A percentile compares a stretch with the other conserved stretches of the same genome.
Evolutionary conservation across 805 yeast species (phyloP).

Genomic region (Suhomyces kilbournensis): DNA sequence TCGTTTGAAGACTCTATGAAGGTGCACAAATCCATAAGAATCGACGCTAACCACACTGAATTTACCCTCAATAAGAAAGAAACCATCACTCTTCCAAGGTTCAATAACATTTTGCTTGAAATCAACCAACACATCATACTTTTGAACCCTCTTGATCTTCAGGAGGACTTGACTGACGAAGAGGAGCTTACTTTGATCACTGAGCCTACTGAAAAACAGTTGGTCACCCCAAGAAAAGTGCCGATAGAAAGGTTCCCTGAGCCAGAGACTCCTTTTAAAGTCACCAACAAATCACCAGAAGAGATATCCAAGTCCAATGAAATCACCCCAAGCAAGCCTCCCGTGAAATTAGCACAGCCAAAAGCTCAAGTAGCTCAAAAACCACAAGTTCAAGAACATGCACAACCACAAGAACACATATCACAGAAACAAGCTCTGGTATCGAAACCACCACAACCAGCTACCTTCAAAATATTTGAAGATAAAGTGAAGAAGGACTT

Average conservation of each 20-base stretch:
- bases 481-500: conserved; percentile 3
- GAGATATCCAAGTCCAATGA: conserved; percentile 5
- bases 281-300: neutral
- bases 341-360: neutral
- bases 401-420: neutral
- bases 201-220: neutral
- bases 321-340: conserved; percentile 8
- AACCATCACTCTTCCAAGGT: conserved; percentile 59
- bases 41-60: conserved; percentile 46
- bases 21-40: conserved; percentile 36
- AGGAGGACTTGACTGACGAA: conserved; percentile 46
- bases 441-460: neutral
- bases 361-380: neutral
- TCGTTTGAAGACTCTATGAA: conserved; percentile 11
- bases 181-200: conserved; percentile 21
- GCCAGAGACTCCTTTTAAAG: conserved; percentile 7
- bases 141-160: conserved; percentile 46
- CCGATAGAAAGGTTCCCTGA: conserved; percentile 1
- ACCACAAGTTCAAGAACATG: neutral
- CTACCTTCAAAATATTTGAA: conserved; percentile 11
- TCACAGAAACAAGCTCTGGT: neutral
- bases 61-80: conserved; percentile 62
- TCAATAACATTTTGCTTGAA: conserved; percentile 61
- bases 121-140: conserved; percentile 63
- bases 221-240: conserved; percentile 7